These are phyloP conservation scores for Fistulinella prunicolor DNA, from an alignment of 768 basidiomycete genomes.

Conservation along the genomic window DNA sequence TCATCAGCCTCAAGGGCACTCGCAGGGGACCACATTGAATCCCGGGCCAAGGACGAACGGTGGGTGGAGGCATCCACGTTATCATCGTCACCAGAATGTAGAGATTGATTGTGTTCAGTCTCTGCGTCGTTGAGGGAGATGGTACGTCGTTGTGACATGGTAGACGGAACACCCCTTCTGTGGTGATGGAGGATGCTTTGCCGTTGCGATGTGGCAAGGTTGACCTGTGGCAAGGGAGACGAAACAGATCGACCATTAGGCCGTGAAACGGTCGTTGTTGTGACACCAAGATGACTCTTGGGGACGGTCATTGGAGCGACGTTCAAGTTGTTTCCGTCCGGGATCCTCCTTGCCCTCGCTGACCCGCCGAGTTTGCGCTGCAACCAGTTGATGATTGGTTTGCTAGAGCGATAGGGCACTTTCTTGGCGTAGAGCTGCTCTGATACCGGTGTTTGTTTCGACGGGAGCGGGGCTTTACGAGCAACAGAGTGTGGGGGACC, in stretches of 20 bases:
- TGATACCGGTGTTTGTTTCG: conserved; percentile 26
- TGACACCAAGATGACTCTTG: conserved; percentile 15
- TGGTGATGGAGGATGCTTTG: conserved; percentile 18
- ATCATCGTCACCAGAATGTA: conserved; percentile 36
- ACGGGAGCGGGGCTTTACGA: conserved; percentile 17
- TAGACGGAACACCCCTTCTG: conserved; percentile 19
- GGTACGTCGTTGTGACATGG: conserved; percentile 46
- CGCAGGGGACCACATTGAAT: conserved; percentile 78
- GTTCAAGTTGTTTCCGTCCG: conserved; percentile 29
- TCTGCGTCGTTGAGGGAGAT: conserved; percentile 65
- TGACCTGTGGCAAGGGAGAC: conserved; percentile 26
- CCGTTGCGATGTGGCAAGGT: conserved; percentile 23
- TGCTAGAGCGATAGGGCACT: conserved; percentile 65
- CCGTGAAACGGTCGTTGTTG: conserved; percentile 15
- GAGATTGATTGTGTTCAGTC: conserved; percentile 38
- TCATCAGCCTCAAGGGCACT: conserved; percentile 86
- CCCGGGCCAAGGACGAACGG: conserved; percentile 60
- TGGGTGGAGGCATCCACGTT: conserved; percentile 48
- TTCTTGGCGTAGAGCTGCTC: conserved; percentile 53
- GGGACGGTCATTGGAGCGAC: conserved; percentile 11
- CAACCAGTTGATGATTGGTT: conserved; percentile 88
- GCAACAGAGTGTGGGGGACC: conserved; percentile 17
- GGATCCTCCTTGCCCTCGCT: conserved; percentile 51
- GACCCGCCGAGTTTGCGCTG: conserved; percentile 81
- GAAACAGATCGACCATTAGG: conserved; percentile 29